Conservation (phyloP, 1,284 basidiomycete genomes). For the Fomitopsis schrenkii region DNA sequence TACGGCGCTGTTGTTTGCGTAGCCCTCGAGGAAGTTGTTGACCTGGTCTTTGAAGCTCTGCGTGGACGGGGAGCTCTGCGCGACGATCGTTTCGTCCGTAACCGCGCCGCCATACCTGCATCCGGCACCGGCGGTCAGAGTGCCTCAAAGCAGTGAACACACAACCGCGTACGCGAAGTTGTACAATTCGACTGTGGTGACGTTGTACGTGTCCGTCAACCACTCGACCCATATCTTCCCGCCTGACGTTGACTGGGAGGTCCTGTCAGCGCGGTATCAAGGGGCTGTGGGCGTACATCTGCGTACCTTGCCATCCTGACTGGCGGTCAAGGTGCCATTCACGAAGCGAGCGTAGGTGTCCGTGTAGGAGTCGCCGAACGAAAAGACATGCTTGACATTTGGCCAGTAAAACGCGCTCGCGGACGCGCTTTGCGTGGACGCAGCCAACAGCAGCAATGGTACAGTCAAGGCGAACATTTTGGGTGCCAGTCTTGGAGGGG, state of each 20-base stretch:
- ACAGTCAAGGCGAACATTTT: background rate
- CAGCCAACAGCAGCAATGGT: background rate
- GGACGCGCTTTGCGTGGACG: background rate
- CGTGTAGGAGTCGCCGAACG: background rate
- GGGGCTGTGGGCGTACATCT: background rate
- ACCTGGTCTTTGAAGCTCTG: background rate
- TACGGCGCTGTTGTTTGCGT: background rate
- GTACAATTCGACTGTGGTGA: background rate
- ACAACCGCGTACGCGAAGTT: background rate
- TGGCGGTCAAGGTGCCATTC: background rate
- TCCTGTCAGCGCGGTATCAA: background rate
- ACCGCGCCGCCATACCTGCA: background rate
- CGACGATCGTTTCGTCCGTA: background rate
- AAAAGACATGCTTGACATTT: background rate
- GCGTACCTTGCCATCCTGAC: background rate
- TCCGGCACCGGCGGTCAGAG: background rate
- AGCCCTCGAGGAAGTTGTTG: background rate
- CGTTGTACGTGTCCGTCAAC: background rate
- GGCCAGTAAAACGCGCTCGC: background rate
- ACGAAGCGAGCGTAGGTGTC: background rate
- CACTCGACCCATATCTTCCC: background rate
- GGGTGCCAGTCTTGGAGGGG: background rate
- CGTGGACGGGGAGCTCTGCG: background rate
- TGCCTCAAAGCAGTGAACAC: background rate
- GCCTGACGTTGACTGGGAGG: background rate